Evolutionary conservation across 2,329 filamentous ascomycete genomes (phyloP).

Genomic region (Bipolaris bicolor): DNA sequence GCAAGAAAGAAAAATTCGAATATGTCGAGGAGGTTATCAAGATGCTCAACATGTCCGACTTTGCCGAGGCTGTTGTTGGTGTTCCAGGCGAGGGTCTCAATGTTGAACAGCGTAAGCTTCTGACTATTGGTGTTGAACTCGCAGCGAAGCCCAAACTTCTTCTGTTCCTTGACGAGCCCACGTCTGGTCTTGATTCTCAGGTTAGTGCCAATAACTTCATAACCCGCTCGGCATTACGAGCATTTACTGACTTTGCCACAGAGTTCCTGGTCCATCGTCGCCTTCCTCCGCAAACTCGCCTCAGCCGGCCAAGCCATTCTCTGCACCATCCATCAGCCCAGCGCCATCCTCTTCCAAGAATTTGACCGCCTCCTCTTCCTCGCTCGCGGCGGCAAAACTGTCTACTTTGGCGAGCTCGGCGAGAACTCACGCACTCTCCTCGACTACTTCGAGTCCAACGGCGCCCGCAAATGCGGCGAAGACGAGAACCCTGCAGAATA

Average conservation of each 20-base stretch:
- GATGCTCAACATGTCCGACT: conserved; percentile 71
- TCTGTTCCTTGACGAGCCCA: conserved; percentile 67
- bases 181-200: conserved; percentile 65
- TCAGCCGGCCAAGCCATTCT: conserved; percentile 54
- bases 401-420: conserved; percentile 58
- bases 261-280: conserved; percentile 67
- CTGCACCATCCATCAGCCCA: conserved; percentile 57
- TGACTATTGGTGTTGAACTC: conserved; percentile 75
- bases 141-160: conserved; percentile 70
- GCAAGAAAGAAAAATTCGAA: conserved; percentile 63
- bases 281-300: conserved; percentile 67
- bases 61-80: conserved; percentile 70
- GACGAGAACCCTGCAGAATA: conserved; percentile 78
- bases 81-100: conserved; percentile 68
- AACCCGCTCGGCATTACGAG: neutral
- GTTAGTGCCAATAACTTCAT: conserved; percentile 11
- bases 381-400: conserved; percentile 52
- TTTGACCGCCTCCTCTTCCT: conserved; percentile 55
- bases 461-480: conserved; percentile 63
- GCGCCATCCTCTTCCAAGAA: conserved; percentile 53
- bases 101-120: conserved; percentile 71
- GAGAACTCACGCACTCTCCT: conserved; percentile 50
- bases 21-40: conserved; percentile 70
- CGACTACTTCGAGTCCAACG: conserved; percentile 66
- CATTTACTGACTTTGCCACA: conserved; percentile 20